These are phyloP conservation scores for Novymonas esmeraldas DNA, from an alignment of 208 protist species.

Conservation along the genomic window DNA sequence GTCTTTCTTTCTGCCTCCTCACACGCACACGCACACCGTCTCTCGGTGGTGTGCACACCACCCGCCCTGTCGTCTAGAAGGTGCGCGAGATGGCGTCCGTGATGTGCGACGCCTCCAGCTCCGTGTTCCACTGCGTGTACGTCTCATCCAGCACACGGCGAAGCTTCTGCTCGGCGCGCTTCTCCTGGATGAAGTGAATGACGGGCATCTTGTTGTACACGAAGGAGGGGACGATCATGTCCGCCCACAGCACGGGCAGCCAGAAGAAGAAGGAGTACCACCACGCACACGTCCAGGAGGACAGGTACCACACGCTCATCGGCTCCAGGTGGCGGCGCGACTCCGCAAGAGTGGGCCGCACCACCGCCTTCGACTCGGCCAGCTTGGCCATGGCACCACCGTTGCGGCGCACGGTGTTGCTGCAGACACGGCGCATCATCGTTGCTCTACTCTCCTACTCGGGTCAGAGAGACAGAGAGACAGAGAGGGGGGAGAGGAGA, in stretches of 20 bases:
- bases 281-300: slow-evolving; percentile 85
- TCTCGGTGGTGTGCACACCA: too few relatives aligned
- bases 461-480: slow-evolving; percentile 9
- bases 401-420: slow-evolving; percentile 39
- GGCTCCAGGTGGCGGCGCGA: slow-evolving; percentile 81
- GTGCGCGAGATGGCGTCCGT: slow-evolving; percentile 84
- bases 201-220: slow-evolving; percentile 89
- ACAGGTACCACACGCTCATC: slow-evolving; percentile 89
- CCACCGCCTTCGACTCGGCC: slow-evolving; percentile 30
- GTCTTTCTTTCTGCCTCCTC: too few relatives aligned
- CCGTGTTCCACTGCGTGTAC: slow-evolving; percentile 81
- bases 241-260: slow-evolving; percentile 87
- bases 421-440: slow-evolving; percentile 53
- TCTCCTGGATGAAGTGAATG: slow-evolving; percentile 91
- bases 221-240: slow-evolving; percentile 84
- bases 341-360: slow-evolving; percentile 39
- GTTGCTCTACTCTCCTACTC: slow-evolving; percentile 16
- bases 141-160: slow-evolving; percentile 86
- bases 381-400: slow-evolving; percentile 40
- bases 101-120: slow-evolving; percentile 76
- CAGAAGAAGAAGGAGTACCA: slow-evolving; percentile 91
- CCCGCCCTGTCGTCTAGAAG: too few relatives aligned
- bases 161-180: slow-evolving; percentile 83
- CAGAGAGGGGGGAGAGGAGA: slow-evolving; percentile 11
- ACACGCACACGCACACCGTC: too few relatives aligned